Conservation (phyloP, 148 eudicot species). For the Cornus florida region DNA sequence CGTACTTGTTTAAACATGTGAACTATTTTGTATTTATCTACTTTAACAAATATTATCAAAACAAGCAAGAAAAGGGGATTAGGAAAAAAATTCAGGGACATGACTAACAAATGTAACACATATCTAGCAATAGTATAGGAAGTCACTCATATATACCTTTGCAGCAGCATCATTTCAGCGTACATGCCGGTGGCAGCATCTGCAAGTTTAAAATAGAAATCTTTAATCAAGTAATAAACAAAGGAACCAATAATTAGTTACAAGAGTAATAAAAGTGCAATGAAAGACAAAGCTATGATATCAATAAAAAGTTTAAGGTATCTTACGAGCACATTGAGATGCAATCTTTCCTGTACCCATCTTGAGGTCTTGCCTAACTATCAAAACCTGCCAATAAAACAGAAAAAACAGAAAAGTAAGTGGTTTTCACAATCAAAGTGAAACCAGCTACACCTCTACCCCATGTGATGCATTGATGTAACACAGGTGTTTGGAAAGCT, state of each 20-base stretch:
- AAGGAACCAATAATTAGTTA: not conserved
- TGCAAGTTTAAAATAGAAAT: slow-evolving; percentile 27
- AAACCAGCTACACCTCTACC: not conserved
- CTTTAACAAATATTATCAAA: not conserved
- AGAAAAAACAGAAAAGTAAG: not conserved
- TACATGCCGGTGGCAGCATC: slow-evolving; percentile 96
- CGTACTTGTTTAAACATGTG: too few relatives aligned
- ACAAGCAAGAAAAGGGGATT: not conserved
- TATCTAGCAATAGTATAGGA: not conserved
- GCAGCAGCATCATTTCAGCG: slow-evolving; percentile 67
- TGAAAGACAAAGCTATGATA: not conserved
- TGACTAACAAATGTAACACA: not conserved
- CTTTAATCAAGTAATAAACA: not conserved
- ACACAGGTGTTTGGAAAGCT: not conserved
- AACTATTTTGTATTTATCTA: too few relatives aligned
- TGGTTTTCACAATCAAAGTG: not conserved
- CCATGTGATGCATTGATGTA: not conserved
- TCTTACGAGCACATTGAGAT: slow-evolving; percentile 97
- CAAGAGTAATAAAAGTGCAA: not conserved
- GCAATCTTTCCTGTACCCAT: slow-evolving; percentile 94
- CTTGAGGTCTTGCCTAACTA: slow-evolving; percentile 93
- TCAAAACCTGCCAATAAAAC: slow-evolving; percentile 58
- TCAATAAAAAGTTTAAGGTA: slow-evolving; percentile 1
- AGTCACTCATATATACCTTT: slow-evolving; percentile 43
- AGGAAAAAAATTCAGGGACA: not conserved